Base-by-base conservation (phyloP, 805 yeast species). In the Priceomyces fermenticarens region DNA sequence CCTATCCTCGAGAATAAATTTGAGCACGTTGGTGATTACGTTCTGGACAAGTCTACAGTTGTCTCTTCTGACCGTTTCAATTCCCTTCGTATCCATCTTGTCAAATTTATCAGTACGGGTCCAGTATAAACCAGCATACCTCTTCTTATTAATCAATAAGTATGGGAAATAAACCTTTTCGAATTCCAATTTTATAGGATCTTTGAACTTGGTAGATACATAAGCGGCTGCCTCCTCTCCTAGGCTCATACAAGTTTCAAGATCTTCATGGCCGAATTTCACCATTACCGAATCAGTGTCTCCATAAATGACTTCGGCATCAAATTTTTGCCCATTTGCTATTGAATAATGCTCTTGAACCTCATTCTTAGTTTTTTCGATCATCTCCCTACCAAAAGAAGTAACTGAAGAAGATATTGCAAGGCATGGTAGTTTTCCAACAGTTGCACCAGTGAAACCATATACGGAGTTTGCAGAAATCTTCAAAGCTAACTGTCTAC, bases 211-310 rank as follows among this genome's bases (percentile, higher is more conserved):
- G 1, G 81, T 74, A 0, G 98, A 89, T 2, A 93, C 98, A 46
- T 63, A 80, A 7, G 72, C 85, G 0, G 99, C 99, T 0, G 98
- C 99, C 54, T 91, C 96, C 53, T 89, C 85, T 4, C 99, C 99
- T 41, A 89, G 58, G 40, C 77, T 73, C 99, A 93, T 95, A 50
- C 96, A 87, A 25, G 85, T 85, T 41, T 73, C 81, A 47, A 91
- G 62, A 55, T 88, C 95, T 8, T 72, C 69, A 26, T 81, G 79
- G 2, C 99, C 99, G 68, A 93, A 93, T 58, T 88, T 90, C 33
- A 93, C 97, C 99, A 93, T 95, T 12, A 93, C 99, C 7, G 99
- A 95, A 75, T 93, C 99, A 0, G 99, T 93, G 64, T 93, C 99
- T 72, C 99, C 99, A 59, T 93, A 93, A 31, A 93, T 84, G 46